phyloP scores from a whole-genome alignment of 805 yeast species.

The Nakazawaea populi region DNA sequence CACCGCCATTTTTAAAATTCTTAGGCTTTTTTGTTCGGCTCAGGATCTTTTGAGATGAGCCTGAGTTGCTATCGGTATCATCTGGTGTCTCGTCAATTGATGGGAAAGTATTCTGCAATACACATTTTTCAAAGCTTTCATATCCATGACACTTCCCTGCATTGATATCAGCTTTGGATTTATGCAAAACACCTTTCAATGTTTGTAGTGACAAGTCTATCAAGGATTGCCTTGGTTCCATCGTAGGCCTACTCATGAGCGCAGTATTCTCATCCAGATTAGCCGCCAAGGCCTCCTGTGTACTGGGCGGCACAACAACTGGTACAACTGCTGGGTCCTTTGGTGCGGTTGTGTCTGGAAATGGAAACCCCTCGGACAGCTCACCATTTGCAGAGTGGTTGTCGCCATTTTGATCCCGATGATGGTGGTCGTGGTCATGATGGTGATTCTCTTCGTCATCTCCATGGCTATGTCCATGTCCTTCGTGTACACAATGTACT shows the following conservation, averaged over 20 bases:
- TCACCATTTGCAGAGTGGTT: not conserved
- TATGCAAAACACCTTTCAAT: slow-evolving; percentile 18
- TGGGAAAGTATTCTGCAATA: not conserved
- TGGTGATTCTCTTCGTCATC: slow-evolving; percentile 4
- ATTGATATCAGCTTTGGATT: not conserved
- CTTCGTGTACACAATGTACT: slow-evolving; percentile 78
- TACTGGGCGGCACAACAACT: not conserved
- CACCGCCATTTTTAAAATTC: not conserved
- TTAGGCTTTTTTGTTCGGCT: not conserved
- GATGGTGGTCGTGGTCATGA: slow-evolving; percentile 6
- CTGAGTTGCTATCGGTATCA: not conserved
- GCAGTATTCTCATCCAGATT: not conserved
- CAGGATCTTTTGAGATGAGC: slow-evolving; percentile 1
- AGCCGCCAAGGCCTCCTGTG: not conserved
- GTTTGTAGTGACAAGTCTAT: slow-evolving; percentile 25
- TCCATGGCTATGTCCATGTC: slow-evolving; percentile 16
- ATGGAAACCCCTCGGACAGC: too few relatives aligned
- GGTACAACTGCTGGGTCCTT: not conserved
- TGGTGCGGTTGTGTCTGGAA: not conserved
- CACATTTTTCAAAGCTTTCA: slow-evolving; percentile 14
- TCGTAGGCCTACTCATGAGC: not conserved
- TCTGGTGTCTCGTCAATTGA: not conserved
- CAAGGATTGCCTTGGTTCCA: slow-evolving; percentile 16
- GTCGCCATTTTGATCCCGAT: not conserved
- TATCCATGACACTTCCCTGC: slow-evolving; percentile 24